Percentiles rank a stretch among this genome's conserved stretches.
These are phyloP conservation scores for Beta macrorhiza DNA, from an alignment of 179 eudicot species.

Conservation along the genomic window DNA sequence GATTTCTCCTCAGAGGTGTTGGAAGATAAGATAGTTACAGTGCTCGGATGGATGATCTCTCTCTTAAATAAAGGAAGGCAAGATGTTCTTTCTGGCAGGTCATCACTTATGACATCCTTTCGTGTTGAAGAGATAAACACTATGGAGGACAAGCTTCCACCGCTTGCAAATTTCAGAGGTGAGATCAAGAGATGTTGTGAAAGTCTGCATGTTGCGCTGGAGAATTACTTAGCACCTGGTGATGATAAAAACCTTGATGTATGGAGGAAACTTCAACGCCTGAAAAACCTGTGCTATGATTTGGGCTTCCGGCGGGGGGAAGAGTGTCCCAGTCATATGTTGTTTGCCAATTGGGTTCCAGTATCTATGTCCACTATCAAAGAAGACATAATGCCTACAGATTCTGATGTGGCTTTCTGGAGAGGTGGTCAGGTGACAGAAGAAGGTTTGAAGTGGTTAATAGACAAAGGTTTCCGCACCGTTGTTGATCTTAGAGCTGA, in stretches of 20 bases:
- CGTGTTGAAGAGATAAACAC: constrained; percentile 46
- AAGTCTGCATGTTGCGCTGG: constrained; percentile 92
- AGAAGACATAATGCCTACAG: constrained; percentile 42
- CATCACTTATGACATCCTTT: constrained; percentile 52
- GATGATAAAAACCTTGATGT: constrained; percentile 57
- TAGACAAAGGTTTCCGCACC: constrained; percentile 72
- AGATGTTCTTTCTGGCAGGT: constrained; percentile 85
- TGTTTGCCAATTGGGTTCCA: constrained; percentile 86
- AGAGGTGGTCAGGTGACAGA: constrained; percentile 94
- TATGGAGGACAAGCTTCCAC: constrained; percentile 70
- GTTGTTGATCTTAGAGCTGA: constrained; percentile 92
- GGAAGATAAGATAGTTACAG: constrained; percentile 85
- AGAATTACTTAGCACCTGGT: constrained; percentile 60
- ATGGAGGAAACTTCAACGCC: constrained; percentile 81
- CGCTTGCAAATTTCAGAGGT: constrained; percentile 78
- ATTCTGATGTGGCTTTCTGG: constrained; percentile 72
- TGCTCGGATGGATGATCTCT: constrained; percentile 96
- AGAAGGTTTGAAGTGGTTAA: constrained; percentile 78
- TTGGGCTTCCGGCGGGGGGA: constrained; percentile 82
- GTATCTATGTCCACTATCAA: constrained; percentile 55
- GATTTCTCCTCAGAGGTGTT: constrained; percentile 61
- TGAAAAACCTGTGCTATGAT: constrained; percentile 86
- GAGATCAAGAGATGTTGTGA: constrained; percentile 96
- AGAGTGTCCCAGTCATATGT: constrained; percentile 59
- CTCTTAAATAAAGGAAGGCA: constrained; percentile 84